A percentile compares a stretch with the other conserved stretches of the same genome.
Conservation (phyloP, 192 early-diverging fungal genomes). For the Entomortierella chlamydospora region DNA sequence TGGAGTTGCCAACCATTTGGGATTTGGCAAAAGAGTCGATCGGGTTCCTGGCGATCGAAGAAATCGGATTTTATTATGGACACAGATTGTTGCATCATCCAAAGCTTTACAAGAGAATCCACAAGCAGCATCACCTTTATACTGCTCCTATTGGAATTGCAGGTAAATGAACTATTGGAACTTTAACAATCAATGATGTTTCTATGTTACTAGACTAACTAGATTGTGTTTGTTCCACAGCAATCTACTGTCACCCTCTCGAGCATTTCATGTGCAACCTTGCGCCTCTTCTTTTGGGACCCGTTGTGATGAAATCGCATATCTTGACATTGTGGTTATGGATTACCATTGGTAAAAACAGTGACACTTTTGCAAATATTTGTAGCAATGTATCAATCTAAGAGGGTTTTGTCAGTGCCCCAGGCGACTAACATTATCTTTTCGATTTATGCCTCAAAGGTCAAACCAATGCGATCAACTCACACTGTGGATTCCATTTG, state of each 20-base stretch:
- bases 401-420: too few species aligned
- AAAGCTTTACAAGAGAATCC: conserved; percentile 77
- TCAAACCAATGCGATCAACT: conserved; percentile 71
- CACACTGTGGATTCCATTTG: conserved; percentile 83
- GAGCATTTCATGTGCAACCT: conserved; percentile 73
- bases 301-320: conserved; percentile 69
- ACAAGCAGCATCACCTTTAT: conserved; percentile 84
- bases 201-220: too few species aligned
- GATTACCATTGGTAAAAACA: conserved; percentile 74
- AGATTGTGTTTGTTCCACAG: background rate
- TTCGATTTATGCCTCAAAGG: conserved; percentile 2
- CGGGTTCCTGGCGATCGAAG: conserved; percentile 75
- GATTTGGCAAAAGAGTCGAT: conserved; percentile 60
- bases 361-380: too few species aligned
- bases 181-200: background rate
- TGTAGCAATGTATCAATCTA: too few species aligned
- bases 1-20: conserved; percentile 71
- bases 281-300: conserved; percentile 68
- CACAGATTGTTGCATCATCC: conserved; percentile 78
- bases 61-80: conserved; percentile 78
- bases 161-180: conserved; percentile 54
- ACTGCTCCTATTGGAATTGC: conserved; percentile 81
- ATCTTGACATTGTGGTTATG: conserved; percentile 76
- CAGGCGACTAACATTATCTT: background rate
- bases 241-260: conserved; percentile 74